Base-by-base conservation (phyloP, 164 flowering plant species). In the Tetracentron sinense region DNA sequence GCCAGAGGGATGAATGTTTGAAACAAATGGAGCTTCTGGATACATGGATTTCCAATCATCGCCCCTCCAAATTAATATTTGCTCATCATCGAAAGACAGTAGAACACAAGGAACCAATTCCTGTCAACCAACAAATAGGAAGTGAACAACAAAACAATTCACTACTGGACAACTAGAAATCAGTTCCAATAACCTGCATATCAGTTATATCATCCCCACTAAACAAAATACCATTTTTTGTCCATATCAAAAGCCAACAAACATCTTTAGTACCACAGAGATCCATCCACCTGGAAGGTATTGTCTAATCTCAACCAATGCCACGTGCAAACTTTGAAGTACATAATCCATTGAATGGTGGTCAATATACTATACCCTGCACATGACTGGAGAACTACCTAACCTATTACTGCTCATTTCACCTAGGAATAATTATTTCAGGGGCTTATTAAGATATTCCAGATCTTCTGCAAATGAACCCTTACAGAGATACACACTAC, bases 61-160 rank as follows among this genome's bases (percentile, higher is more conserved):
- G 42, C 99, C 97, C 72, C 97, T 83, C 97, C 97, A 95, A 83
- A 81, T 81, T 67, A 95, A 60, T 71, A 95, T 88, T 69, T 92
- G 98, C 74, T 88, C 97, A 38, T 95, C 82, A 31, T 90, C 97
- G 68, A 89, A 92, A 26, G 97, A 92, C 14, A 95, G 68, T 15
- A 95, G 80, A 68, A 88, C 91, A 75, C 99, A 87, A 49, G 99
- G 99, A 73, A 95, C 99, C 76, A 92, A 70, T 63, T 88, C 99
- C 99, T 95, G 95, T 29, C 16, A 63, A 30, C 22, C 28, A 49
- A 28, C n/a, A 60, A 50, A n/a, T 20, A 27, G 3, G 26, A 30
- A 29, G 44, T 56, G 59, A 63, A 58, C 14, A 54, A 50, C 53
- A 31, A n/a, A 33, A 25, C 2, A 6, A 10, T 61, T 7, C 53